Percentiles rank a stretch among this genome's conserved stretches.
phyloP scores from a whole-genome alignment of 148 eudicot genomes.

The Cornus kousa region DNA sequence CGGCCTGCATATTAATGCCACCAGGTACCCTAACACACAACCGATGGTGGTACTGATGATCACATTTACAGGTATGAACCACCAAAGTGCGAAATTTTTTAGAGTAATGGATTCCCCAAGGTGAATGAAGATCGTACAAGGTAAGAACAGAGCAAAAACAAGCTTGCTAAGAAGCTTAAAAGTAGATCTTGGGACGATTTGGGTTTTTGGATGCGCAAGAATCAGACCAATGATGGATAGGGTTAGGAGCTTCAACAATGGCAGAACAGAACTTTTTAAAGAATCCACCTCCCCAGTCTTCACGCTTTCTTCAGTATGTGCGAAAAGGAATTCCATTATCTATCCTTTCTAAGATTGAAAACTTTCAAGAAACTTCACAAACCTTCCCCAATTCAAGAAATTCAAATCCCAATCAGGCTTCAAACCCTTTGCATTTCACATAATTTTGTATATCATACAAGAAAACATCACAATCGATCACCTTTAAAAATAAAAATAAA shows the following conservation, averaged over 20 bases:
- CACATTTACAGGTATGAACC: conserved; percentile 88
- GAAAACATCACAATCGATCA: not conserved
- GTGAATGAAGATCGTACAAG: conserved; percentile 72
- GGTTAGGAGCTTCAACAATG: conserved; percentile 63
- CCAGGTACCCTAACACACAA: conserved; percentile 59
- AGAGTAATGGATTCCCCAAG: conserved; percentile 71
- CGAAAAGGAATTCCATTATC: conserved; percentile 17
- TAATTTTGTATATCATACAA: not conserved
- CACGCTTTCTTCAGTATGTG: conserved; percentile 21
- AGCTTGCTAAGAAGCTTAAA: conserved; percentile 91
- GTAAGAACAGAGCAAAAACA: conserved; percentile 83
- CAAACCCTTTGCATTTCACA: not conserved
- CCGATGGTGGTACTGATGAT: conserved; percentile 60
- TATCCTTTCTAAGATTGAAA: conserved; percentile 3
- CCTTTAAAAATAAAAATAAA: no score
- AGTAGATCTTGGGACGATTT: conserved; percentile 73
- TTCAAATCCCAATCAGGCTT: not conserved
- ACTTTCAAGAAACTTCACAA: not conserved
- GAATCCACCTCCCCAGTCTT: conserved; percentile 27
- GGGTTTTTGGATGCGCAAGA: conserved; percentile 61
- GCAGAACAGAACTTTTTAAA: conserved; percentile 46
- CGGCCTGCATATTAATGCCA: conserved; percentile 61
- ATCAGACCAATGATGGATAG: conserved; percentile 61
- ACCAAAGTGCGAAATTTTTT: conserved; percentile 63
- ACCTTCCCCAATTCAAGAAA: not conserved